Conservation (phyloP, 2,329 filamentous ascomycete genomes). For the Fusarium sulawesiense region DNA sequence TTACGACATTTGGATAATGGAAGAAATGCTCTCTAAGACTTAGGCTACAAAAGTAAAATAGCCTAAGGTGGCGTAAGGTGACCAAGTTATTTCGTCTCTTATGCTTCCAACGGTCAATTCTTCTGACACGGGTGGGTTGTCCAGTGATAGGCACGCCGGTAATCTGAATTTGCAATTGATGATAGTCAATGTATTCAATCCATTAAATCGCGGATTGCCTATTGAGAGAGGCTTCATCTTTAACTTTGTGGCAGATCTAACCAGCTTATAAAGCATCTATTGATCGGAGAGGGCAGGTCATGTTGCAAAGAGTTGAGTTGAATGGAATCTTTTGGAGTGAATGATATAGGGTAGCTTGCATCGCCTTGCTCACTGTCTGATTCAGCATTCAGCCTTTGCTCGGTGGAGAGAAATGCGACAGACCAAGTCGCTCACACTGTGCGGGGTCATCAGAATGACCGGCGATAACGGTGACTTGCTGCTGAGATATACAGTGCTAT, state of each 20-base stretch:
- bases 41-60: no score
- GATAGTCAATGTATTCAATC: not conserved
- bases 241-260: not conserved
- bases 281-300: not conserved
- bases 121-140: no score
- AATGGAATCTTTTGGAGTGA: not conserved
- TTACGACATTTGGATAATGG: no score
- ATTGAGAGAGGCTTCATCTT: not conserved
- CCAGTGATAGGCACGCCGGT: not conserved
- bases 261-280: not conserved
- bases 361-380: not conserved
- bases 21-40: no score
- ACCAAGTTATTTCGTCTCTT: no score
- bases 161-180: no score
- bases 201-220: not conserved
- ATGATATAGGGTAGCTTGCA: not conserved
- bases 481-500: not conserved
- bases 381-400: not conserved
- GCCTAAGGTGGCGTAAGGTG: no score
- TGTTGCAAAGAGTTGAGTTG: not conserved
- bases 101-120: no score
- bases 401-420: not conserved
- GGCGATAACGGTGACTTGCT: fast-evolving
- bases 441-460: not conserved
- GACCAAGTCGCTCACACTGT: not conserved